Conservation (phyloP, 2,329 filamentous ascomycete genomes). For the Alternaria dauci region DNA sequence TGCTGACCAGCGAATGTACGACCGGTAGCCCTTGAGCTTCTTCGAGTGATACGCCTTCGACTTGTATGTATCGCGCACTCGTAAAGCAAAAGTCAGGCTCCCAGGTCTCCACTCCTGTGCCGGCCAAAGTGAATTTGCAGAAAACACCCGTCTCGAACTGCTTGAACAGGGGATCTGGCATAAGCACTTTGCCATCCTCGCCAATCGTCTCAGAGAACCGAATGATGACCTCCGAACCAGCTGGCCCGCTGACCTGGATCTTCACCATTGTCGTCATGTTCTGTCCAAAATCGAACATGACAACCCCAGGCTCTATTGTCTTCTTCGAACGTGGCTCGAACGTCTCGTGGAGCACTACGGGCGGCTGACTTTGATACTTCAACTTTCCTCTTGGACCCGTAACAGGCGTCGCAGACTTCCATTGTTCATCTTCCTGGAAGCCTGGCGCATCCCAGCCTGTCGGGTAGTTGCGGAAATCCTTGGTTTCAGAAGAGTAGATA, state of each 20-base stretch:
- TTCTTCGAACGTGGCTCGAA: constrained; percentile 41
- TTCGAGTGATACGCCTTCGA: background rate
- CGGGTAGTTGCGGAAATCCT: background rate
- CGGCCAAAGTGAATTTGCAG: constrained; percentile 50
- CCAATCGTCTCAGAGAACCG: constrained; percentile 45
- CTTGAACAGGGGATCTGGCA: constrained; percentile 54
- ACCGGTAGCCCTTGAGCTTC: constrained; percentile 34
- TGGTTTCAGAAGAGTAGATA: background rate
- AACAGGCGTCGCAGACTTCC: constrained; percentile 49
- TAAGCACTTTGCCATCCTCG: constrained; percentile 48
- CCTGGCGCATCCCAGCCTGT: constrained; percentile 40
- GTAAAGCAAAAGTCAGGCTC: background rate
- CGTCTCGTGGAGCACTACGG: constrained; percentile 50
- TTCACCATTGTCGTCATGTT: constrained; percentile 48
- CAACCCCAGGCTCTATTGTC: constrained; percentile 31
- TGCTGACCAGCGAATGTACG: constrained; percentile 47
- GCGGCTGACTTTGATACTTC: constrained; percentile 53
- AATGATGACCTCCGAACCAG: constrained; percentile 41
- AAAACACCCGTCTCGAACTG: constrained; percentile 52
- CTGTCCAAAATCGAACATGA: constrained; percentile 46
- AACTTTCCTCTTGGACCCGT: constrained; percentile 53
- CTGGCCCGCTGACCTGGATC: constrained; percentile 34
- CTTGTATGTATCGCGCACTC: background rate
- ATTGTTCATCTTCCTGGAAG: constrained; percentile 40
- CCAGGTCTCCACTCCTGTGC: constrained; percentile 21